These are phyloP conservation scores for Colletotrichum endophyticum DNA, from an alignment of 2,329 filamentous ascomycete genomes.

Conservation along the genomic window DNA sequence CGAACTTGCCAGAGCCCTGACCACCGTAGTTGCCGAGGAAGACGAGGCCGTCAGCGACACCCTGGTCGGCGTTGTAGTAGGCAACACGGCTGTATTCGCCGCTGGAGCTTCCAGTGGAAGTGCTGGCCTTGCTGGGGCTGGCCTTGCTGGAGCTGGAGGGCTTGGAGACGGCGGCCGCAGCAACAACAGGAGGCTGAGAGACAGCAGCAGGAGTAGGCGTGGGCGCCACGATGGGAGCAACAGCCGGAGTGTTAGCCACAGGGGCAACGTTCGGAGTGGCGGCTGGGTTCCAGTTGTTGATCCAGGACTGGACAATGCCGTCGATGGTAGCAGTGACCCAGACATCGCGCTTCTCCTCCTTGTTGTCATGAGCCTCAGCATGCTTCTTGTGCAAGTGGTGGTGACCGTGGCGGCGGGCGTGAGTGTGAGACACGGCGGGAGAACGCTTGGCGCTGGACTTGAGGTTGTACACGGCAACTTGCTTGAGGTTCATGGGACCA, in stretches of 20 bases:
- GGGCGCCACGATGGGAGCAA: conserved; percentile 13
- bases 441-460: conserved; percentile 36
- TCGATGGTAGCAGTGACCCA: conserved; percentile 63
- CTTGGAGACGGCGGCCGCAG: conserved; percentile 6
- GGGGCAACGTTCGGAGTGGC: conserved; percentile 20
- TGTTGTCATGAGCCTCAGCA: conserved; percentile 33
- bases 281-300: conserved; percentile 56
- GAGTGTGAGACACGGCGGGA: conserved; percentile 27
- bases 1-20: conserved; percentile 45
- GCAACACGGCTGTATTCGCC: conserved; percentile 45
- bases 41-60: conserved; percentile 46
- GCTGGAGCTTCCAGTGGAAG: neutral
- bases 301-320: conserved; percentile 62
- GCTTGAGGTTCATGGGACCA: conserved; percentile 69
- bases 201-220: conserved; percentile 11
- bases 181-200: conserved; percentile 13
- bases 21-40: conserved; percentile 56
- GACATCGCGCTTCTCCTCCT: conserved; percentile 51
- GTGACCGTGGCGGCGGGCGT: conserved; percentile 42
- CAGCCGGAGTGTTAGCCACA: conserved; percentile 14
- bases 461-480: conserved; percentile 73
- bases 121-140: conserved; percentile 17
- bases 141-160: conserved; percentile 17
- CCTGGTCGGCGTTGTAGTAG: conserved; percentile 49
- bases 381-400: conserved; percentile 56